A percentile compares a stretch with the other conserved stretches of the same genome.
Evolutionary conservation across 1,284 basidiomycete species (phyloP).

Genomic region (Schizopora paradoxa): DNA sequence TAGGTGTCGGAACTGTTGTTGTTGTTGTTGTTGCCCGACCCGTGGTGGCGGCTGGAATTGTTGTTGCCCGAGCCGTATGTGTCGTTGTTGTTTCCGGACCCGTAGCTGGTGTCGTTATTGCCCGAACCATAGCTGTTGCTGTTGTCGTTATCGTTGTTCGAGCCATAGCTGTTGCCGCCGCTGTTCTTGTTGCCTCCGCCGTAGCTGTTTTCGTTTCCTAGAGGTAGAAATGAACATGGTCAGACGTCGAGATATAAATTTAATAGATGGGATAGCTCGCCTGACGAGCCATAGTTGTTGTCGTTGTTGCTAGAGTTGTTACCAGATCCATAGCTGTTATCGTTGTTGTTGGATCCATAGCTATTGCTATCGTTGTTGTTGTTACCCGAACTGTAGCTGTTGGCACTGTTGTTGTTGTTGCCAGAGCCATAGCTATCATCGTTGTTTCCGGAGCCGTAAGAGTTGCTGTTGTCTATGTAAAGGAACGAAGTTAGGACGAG

Average conservation of each 20-base stretch:
- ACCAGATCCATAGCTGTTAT: neutral
- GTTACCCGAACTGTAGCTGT: constrained; percentile 2
- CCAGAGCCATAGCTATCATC: neutral
- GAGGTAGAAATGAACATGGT: neutral
- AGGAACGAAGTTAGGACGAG: neutral
- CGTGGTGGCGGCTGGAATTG: neutral
- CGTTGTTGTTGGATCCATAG: neutral
- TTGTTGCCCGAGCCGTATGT: constrained; percentile 3
- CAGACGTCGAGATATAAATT: neutral
- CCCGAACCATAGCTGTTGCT: constrained; percentile 1
- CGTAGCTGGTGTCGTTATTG: constrained; percentile 1
- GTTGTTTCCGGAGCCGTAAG: neutral
- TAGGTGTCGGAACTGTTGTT: neutral
- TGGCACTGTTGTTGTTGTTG: neutral
- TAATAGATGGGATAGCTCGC: neutral
- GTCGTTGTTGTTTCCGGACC: neutral
- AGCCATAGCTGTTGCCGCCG: constrained; percentile 6
- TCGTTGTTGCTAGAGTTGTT: neutral
- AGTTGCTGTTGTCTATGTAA: neutral
- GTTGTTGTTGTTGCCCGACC: constrained; percentile 1
- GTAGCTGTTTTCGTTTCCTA: neutral
- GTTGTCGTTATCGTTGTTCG: neutral
- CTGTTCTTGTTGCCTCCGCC: neutral
- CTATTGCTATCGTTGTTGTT: neutral
- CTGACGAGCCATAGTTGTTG: constrained; percentile 6